Conservation (phyloP, 2,329 filamentous ascomycete genomes). For the Hymenoscyphus fraxineus region DNA sequence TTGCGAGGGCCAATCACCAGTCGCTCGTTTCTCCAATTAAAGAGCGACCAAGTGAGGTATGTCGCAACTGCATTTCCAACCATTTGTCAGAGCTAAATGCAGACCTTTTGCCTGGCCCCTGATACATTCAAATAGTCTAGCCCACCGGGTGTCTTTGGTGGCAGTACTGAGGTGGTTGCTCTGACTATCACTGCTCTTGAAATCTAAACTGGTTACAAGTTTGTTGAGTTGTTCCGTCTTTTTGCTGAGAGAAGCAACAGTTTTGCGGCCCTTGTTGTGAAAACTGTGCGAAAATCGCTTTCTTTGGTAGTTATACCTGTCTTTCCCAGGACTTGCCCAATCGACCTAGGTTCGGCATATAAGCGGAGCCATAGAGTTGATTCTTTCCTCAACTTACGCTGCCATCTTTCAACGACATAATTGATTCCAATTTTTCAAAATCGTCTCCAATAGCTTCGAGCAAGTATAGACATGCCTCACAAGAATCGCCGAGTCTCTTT, state of each 20-base stretch:
- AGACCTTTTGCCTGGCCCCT: constrained; percentile 23
- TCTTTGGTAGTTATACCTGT: constrained; percentile 27
- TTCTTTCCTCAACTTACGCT: constrained; percentile 13
- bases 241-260: constrained; percentile 18
- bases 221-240: constrained; percentile 24
- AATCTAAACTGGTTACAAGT: constrained; percentile 22
- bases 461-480: constrained; percentile 21
- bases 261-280: constrained; percentile 22
- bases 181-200: constrained; percentile 5
- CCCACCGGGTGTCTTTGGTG: constrained; percentile 24
- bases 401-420: constrained; percentile 27
- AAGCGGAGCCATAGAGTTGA: constrained; percentile 3
- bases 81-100: constrained; percentile 22
- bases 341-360: constrained; percentile 18
- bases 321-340: constrained; percentile 24
- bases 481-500: constrained; percentile 20
- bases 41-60: constrained; percentile 20
- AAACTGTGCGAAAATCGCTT: constrained; percentile 26
- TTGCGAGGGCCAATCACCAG: constrained; percentile 18
- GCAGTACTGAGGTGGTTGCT: constrained; percentile 18
- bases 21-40: constrained; percentile 21
- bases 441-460: constrained; percentile 22
- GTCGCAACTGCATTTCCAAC: constrained; percentile 27
- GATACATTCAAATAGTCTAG: constrained; percentile 25
- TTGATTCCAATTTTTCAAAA: constrained; percentile 20